Evolutionary conservation across 1,139 yeast genomes (phyloP), one percentile per base, ranked within the genome.

Genomic region (Saccharomyces pastorianus): DNA sequence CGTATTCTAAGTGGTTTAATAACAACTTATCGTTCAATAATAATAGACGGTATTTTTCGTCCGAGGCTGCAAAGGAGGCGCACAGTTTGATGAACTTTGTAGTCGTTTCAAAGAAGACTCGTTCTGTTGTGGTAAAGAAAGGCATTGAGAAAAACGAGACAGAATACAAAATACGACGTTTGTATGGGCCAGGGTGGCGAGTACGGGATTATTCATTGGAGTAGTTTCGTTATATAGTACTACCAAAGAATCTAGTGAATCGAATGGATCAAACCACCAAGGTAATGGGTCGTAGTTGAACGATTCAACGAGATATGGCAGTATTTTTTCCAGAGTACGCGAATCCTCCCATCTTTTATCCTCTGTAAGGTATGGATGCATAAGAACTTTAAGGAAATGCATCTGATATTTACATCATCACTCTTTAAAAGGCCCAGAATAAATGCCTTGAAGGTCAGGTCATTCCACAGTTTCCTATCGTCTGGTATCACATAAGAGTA

Each of bases 221-320:
- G 59, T 57, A 13, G 54, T 58, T 25, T 50, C 57, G 49, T 66
- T 66, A 50, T 59, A 65, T 13, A 58, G 47, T 4, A 61, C 61
- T 11, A 64, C 50, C 29, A 66, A 51, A 1, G 48, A 38, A 6
- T 57, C 60, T 25, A 67, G 46, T 17, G 51, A 55, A 17, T 65
- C 66, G 26, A 67, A 59, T 3, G 69, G 68, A 54, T 65, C 66
- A 55, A 63, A 65, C 69, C 70, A 66, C 63, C 62, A 59, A 4
- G 71, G 71, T 3, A 66, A 31, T n/a, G 56, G 52, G 11, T 57
- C 56, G 26, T 53, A 59, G 48, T 66, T 63, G 48, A 67, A 59
- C n/a, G 60, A 56, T 9, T 62, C 63, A 23, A 65, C 54, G 47
- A 67, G 55, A 50, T 61, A 62, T 4, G 71, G 69, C 42, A 67